A percentile compares a stretch with the other conserved stretches of the same genome.
phyloP scores from a whole-genome alignment of 139 green algal genomes.

The Nannochloris sp. region DNA sequence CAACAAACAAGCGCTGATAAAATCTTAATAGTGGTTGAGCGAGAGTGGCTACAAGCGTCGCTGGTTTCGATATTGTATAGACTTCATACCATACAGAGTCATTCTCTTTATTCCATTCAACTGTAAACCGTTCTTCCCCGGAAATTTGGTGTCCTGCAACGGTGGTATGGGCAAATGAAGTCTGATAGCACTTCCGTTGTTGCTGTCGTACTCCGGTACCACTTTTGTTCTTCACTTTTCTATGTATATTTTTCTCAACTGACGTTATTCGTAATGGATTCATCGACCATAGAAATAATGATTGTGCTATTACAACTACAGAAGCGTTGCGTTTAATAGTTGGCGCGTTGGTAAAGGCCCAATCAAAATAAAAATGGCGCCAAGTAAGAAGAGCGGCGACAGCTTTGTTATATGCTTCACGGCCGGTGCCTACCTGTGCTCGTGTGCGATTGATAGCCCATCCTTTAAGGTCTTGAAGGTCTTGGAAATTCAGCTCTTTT shows the following conservation, averaged over 20 bases:
- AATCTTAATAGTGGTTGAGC: conserved; percentile 15
- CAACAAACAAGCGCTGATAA: conserved; percentile 24
- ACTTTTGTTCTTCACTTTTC: neutral
- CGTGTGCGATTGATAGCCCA: conserved; percentile 12
- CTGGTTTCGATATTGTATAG: conserved; percentile 24
- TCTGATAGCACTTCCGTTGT: neutral
- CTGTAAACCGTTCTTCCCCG: conserved; percentile 26
- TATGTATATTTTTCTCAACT: conserved; percentile 4
- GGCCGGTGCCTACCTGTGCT: conserved; percentile 12
- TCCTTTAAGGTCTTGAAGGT: neutral
- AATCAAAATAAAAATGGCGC: conserved; percentile 25
- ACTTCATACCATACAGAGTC: conserved; percentile 29
- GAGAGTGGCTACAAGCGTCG: conserved; percentile 5
- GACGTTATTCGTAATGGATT: conserved; percentile 24
- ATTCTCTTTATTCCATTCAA: conserved; percentile 19
- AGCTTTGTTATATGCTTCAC: neutral
- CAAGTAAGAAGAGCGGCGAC: conserved; percentile 7
- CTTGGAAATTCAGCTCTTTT: neutral
- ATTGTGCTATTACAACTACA: conserved; percentile 22
- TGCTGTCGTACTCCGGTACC: neutral
- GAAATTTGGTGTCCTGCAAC: conserved; percentile 23
- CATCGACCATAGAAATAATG: conserved; percentile 23
- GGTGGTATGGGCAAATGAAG: conserved; percentile 21
- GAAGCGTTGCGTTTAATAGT: neutral
- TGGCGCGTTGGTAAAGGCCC: conserved; percentile 14